Conservation (phyloP, 768 basidiomycete species). For the Chalciporus pseudorubinellus region DNA sequence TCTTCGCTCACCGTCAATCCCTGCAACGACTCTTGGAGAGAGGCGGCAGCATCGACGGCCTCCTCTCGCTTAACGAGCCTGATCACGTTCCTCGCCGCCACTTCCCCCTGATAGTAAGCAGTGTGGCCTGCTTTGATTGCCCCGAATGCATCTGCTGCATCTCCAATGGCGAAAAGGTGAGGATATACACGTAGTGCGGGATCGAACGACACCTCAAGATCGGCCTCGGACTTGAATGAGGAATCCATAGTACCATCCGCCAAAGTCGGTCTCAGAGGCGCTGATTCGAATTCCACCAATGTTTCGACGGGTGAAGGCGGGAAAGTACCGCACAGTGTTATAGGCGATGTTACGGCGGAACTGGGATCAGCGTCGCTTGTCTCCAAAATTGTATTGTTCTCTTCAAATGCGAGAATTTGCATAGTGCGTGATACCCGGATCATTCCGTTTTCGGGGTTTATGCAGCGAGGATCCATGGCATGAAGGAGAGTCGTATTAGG, state of each 20-base stretch:
- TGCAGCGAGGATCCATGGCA: constrained; percentile 39
- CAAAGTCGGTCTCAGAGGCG: not conserved
- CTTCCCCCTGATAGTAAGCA: constrained; percentile 49
- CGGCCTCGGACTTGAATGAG: not conserved
- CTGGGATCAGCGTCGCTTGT: not conserved
- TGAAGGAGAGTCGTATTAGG: constrained; percentile 53
- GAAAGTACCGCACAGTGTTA: constrained; percentile 2
- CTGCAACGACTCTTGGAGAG: not conserved
- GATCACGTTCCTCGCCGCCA: constrained; percentile 56
- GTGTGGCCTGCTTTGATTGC: constrained; percentile 60
- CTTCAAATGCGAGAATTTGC: constrained; percentile 39
- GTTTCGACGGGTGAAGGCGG: constrained; percentile 12
- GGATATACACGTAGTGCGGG: constrained; percentile 32
- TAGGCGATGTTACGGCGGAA: constrained; percentile 1
- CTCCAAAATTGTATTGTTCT: not conserved
- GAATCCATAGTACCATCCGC: not conserved
- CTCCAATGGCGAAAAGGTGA: constrained; percentile 61
- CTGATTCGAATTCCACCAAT: constrained; percentile 2
- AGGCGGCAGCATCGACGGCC: not conserved
- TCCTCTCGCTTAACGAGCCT: constrained; percentile 37
- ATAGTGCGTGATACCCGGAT: constrained; percentile 49
- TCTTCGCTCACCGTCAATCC: not conserved
- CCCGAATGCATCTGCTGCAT: constrained; percentile 63
- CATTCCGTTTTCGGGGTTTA: constrained; percentile 39
- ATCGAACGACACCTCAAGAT: constrained; percentile 25